A percentile compares a stretch with the other conserved stretches of the same genome.
Evolutionary conservation across 2,329 filamentous ascomycete species (phyloP).

Genomic region (Ophiocordyceps camponoti-saundersi): DNA sequence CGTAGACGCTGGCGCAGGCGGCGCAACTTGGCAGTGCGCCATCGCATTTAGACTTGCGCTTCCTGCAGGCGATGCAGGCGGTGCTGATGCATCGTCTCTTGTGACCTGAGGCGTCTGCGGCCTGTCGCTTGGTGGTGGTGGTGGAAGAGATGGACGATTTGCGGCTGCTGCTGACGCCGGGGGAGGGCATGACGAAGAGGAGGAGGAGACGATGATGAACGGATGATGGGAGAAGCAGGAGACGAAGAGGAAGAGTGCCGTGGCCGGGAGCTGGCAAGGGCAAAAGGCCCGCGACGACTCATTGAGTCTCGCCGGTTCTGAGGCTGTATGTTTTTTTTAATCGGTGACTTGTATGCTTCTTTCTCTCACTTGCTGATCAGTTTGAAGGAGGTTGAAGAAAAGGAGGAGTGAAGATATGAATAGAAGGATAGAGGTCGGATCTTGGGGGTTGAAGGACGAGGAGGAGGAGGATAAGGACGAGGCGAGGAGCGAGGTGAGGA

Average conservation of each 20-base stretch:
- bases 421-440: no score
- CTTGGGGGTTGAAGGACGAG: no score
- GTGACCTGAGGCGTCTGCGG: slow-evolving; percentile 27
- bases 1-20: slow-evolving; percentile 89
- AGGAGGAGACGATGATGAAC: not conserved
- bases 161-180: not conserved
- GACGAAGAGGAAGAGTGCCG: no score
- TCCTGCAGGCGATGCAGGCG: slow-evolving; percentile 67
- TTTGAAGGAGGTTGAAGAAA: no score
- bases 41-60: slow-evolving; percentile 78
- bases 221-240: not conserved
- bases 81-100: slow-evolving; percentile 71
- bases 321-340: no score
- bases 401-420: no score
- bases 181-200: not conserved
- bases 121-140: slow-evolving; percentile 16
- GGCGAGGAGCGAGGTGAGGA: not conserved
- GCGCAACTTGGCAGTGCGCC: slow-evolving; percentile 83
- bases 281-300: not conserved
- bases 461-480: not conserved
- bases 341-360: no score
- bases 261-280: not conserved
- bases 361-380: no score
- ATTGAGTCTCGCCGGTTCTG: not conserved
- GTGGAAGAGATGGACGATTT: slow-evolving; percentile 16